Conservation (phyloP, 2,329 filamentous ascomycete species). For the Venturia asperata region DNA sequence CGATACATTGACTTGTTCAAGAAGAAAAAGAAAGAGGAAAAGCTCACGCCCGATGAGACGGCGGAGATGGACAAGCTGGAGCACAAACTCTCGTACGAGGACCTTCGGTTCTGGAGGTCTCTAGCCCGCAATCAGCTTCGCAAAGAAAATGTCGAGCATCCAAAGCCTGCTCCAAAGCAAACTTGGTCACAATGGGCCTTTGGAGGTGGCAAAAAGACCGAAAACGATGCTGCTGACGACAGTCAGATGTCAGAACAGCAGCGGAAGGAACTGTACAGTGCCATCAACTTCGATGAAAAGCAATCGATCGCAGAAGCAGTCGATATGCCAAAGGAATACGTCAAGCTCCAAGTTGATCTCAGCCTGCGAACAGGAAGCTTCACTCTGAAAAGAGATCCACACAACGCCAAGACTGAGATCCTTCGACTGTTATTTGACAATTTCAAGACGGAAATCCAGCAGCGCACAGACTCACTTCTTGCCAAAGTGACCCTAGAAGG, state of each 20-base stretch:
- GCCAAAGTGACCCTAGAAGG: slow-evolving; percentile 86
- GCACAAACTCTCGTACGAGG: slow-evolving; percentile 84
- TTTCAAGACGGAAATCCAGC: slow-evolving; percentile 82
- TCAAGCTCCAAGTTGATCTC: slow-evolving; percentile 88
- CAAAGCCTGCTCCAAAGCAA: slow-evolving; percentile 67
- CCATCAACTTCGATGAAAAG: slow-evolving; percentile 98
- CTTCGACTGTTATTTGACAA: slow-evolving; percentile 90
- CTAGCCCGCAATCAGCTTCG: slow-evolving; percentile 87
- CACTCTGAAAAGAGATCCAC: slow-evolving; percentile 78
- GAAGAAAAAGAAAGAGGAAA: slow-evolving; percentile 69
- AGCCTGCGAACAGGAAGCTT: slow-evolving; percentile 95
- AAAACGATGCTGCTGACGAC: slow-evolving; percentile 63
- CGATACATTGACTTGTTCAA: slow-evolving; percentile 94
- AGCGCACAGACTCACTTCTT: slow-evolving; percentile 84
- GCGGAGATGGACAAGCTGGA: slow-evolving; percentile 72
- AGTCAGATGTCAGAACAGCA: slow-evolving; percentile 92
- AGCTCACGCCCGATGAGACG: slow-evolving; percentile 59
- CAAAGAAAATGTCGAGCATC: slow-evolving; percentile 88
- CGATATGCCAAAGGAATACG: slow-evolving; percentile 80
- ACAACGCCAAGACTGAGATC: slow-evolving; percentile 70
- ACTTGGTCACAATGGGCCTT: slow-evolving; percentile 91
- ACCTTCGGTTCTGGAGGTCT: slow-evolving; percentile 94
- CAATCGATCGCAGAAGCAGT: slow-evolving; percentile 79
- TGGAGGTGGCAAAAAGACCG: slow-evolving; percentile 61
- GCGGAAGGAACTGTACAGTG: slow-evolving; percentile 90